A percentile compares a stretch with the other conserved stretches of the same genome.
Conservation (phyloP, 176 grass and related monocot species). For the Lolium rigidum region DNA sequence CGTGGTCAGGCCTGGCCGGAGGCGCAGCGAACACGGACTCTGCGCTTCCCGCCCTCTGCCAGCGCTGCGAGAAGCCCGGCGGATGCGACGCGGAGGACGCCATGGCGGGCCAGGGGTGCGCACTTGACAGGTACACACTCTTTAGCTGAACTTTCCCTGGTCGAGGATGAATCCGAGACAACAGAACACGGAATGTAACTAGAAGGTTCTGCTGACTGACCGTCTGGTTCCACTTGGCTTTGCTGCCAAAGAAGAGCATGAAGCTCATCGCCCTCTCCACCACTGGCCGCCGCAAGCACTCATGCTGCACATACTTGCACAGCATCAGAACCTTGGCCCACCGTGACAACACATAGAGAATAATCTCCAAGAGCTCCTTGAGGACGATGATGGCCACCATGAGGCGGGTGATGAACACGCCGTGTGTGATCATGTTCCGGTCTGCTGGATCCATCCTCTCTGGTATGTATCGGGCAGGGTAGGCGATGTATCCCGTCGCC, state of each 20-base stretch:
- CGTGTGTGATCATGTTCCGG: conserved; percentile 4
- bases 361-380: conserved; percentile 2
- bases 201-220: conserved; percentile 11
- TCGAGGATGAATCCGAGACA: no score
- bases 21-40: no score
- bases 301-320: background rate
- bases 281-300: background rate
- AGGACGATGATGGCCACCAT: background rate
- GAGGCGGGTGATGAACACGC: background rate
- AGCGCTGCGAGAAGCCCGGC: no score
- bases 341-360: background rate
- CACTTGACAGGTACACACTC: no score
- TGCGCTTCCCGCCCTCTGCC: no score
- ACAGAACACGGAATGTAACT: background rate
- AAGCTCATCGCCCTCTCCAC: background rate
- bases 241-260: background rate
- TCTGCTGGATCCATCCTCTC: background rate
- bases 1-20: no score
- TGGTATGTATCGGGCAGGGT: background rate
- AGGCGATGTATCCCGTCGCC: background rate
- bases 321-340: conserved; percentile 23
- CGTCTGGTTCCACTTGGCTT: background rate
- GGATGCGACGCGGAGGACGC: no score
- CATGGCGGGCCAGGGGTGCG: no score
- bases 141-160: no score